Evolutionary conservation across 2,329 filamentous ascomycete species (phyloP).

Genomic region (Penicillium aurantiogriseum): DNA sequence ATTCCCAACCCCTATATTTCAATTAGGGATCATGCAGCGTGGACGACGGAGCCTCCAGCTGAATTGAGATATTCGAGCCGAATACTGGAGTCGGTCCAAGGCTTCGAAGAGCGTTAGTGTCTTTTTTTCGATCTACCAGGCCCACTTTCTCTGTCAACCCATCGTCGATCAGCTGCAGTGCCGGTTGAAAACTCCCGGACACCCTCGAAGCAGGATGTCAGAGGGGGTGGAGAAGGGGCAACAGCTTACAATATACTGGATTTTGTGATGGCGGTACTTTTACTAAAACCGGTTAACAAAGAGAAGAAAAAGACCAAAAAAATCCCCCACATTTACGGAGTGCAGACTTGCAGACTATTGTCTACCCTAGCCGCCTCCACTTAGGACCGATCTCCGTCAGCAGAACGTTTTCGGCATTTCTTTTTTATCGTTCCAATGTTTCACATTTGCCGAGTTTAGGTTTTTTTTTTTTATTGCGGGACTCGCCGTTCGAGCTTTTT

Average conservation of each 20-base stretch:
- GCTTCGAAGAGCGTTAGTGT: constrained; percentile 1
- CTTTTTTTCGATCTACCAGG: constrained; percentile 10
- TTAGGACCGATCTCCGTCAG: constrained; percentile 15
- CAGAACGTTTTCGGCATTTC: constrained; percentile 24
- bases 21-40: background rate
- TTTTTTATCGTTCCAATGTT: constrained; percentile 12
- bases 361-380: constrained; percentile 18
- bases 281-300: background rate
- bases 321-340: background rate
- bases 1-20: background rate
- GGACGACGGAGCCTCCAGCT: background rate
- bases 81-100: constrained; percentile 13
- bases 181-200: background rate
- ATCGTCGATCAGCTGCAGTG: constrained; percentile 23
- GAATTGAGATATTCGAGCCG: constrained; percentile 1
- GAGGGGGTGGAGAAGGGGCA: background rate
- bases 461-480: background rate
- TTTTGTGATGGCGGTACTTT: background rate
- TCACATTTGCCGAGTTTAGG: constrained; percentile 25
- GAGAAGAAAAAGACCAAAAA: background rate
- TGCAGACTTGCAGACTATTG: constrained; percentile 1
- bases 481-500: constrained; percentile 2
- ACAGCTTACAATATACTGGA: background rate
- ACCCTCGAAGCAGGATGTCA: background rate
- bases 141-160: constrained; percentile 20